Evolutionary conservation across 2,329 filamentous ascomycete genomes (phyloP), one percentile per base, ranked within the genome.

Genomic region (Pezicula rhizophila): DNA sequence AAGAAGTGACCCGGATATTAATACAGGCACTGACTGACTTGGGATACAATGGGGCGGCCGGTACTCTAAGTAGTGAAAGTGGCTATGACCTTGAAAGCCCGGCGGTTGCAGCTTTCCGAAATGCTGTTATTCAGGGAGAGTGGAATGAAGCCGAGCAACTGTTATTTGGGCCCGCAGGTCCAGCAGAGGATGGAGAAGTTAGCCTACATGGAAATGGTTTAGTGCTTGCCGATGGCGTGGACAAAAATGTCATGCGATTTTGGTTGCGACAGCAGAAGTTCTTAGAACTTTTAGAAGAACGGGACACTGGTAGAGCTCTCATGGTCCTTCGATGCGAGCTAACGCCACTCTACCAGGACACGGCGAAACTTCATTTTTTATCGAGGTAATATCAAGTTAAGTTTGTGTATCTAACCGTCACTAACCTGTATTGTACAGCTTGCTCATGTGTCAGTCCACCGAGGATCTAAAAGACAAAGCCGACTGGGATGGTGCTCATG

Each of bases 241-340:
- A 96, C 60, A 78, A 78, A 49, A 82, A 85, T 57, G 76, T 85
- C 46, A 92, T 99, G 86, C 78, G 85, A 42, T 96, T 97, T 66
- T 84, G 84, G 73, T 74, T 99, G 60, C 80, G 92, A 55, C 87
- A 95, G 64, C 93, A 99, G 65, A 97, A 97, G 66, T 99, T 92
- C 60, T 74, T 99, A 26, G 93, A 99, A 70, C 72, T 96, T 8
- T 71, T 99, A 39, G 91, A 97, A 66, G 74, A 76, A 60, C 76
- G 82, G 57, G 84, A 96, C 59, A 79, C 88, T 8, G 77, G 77
- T 12, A 76, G 78, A 45, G 93, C 92, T 7, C 74, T 99, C 49
- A 76, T 77, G 61, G 89, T 96, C n/a, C 76, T 99, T 41, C 82
- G 93, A 17, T 83, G 82, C 54, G 92, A 99, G 70, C 71, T 99